Base-by-base conservation (phyloP, 2,329 filamentous ascomycete species). In the Fusarium dimerum region DNA sequence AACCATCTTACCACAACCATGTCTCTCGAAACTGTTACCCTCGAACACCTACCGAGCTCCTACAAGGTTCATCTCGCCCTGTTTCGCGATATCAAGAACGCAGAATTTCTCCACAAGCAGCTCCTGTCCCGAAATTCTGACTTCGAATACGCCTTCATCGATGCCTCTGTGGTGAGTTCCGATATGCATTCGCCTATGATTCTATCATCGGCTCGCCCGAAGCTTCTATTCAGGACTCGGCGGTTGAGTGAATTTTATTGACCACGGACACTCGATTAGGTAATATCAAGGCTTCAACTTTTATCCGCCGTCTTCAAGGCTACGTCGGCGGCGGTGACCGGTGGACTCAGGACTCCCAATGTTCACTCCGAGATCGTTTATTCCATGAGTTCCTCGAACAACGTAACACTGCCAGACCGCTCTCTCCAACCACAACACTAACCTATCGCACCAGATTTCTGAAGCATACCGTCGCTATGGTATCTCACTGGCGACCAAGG, bases 91-190 rank as follows among this genome's bases (percentile, higher is more conserved):
- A 83, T 97, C 51, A 70, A 81, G 56, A 99, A 99, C 70, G 82
- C 91, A 11, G 73, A 82, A 1, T 92, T 88, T 66, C 78, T 99
- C 41, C 87, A 92, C 47, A 79, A 87, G 62, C 92, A 97, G 74
- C 83, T 99, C 6, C 78, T 97, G n/a, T 81, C 84, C 6, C 89
- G 90, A 47, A 96, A 97, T 68, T 67, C 83, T 11, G 86, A 87
- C 9, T 97, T 92, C 64, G 92, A 97, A 72, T 97, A 97, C 77
- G 92, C 92, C 34, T 89, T 99, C 61, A 82, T 99, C 43, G 93
- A 99, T 73, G 92, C 92, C 17, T 85, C 83, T 43, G 83, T 89
- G 70, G 87, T 92, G 78, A 55, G 80, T 73, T 57, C 47, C 48
- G 44, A 30, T 13, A 29, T 16, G 41, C 30, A 45, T n/a, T 41